phyloP scores from a whole-genome alignment of 305 asterid genomes.

The Fraxinus ornus region DNA sequence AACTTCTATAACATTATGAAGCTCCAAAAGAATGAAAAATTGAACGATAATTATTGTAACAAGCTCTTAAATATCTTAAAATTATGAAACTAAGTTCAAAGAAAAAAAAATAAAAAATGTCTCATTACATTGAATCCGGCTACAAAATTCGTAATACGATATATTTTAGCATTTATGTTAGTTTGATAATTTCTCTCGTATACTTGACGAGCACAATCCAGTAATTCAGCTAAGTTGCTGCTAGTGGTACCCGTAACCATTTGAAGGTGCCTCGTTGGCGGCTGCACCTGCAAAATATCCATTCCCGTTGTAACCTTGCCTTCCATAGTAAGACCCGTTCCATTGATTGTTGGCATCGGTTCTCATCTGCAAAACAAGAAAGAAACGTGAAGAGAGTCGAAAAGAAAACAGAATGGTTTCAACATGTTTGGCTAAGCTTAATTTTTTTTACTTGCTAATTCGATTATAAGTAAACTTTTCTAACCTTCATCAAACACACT shows the following conservation, averaged over 20 bases:
- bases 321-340: conserved; percentile 60
- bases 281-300: conserved; percentile 55
- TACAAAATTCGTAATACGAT: conserved; percentile 56
- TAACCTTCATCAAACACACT: background rate
- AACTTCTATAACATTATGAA: conserved; percentile 3
- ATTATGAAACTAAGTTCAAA: conserved; percentile 27
- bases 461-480: background rate
- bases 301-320: conserved; percentile 67
- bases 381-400: background rate
- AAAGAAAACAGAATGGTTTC: background rate
- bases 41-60: conserved; percentile 32
- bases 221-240: conserved; percentile 65
- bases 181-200: conserved; percentile 31
- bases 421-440: background rate
- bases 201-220: conserved; percentile 9
- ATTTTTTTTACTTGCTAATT: background rate
- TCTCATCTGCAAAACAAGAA: conserved; percentile 41
- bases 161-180: conserved; percentile 33
- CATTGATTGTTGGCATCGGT: conserved; percentile 44
- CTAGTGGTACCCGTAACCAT: conserved; percentile 60
- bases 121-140: conserved; percentile 41
- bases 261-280: conserved; percentile 46
- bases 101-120: conserved; percentile 21
- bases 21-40: conserved; percentile 30
- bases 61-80: conserved; percentile 30